These are phyloP conservation scores for Pachyrhizus erosus DNA, from an alignment of 306 rosid genomes.

Conservation along the genomic window DNA sequence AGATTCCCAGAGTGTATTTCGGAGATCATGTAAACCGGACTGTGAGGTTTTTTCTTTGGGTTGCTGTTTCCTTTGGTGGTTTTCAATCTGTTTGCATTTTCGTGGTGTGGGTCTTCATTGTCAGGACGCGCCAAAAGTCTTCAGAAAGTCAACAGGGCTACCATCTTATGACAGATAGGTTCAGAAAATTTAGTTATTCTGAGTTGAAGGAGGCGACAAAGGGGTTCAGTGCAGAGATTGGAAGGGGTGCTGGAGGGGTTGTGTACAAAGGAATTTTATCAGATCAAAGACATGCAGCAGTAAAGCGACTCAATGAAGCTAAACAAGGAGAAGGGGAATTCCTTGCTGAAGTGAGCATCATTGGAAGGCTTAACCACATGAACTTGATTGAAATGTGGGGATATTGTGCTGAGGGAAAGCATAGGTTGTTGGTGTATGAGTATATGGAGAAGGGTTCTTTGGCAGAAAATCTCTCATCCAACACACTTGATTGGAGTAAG, in stretches of 20 bases:
- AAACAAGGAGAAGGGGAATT: conserved; percentile 46
- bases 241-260: conserved; percentile 40
- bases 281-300: conserved; percentile 44
- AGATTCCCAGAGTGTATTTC: not conserved
- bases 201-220: conserved; percentile 39
- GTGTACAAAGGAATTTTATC: conserved; percentile 36
- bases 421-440: conserved; percentile 41
- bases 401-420: conserved; percentile 45
- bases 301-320: conserved; percentile 47
- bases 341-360: conserved; percentile 35
- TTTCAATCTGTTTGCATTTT: not conserved
- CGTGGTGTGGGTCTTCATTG: not conserved
- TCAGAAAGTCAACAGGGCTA: not conserved
- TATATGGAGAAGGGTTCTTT: conserved; percentile 49
- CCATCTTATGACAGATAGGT: not conserved
- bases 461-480: conserved; percentile 23
- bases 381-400: conserved; percentile 52
- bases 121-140: conserved; percentile 28
- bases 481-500: conserved; percentile 41
- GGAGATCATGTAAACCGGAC: not conserved
- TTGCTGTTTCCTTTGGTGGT: not conserved
- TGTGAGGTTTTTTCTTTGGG: not conserved
- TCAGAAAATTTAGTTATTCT: too few species aligned
- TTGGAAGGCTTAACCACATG: conserved; percentile 37
- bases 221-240: conserved; percentile 35